Conservation (phyloP, 1,284 basidiomycete species). For the Cystobasidium sp. region DNA sequence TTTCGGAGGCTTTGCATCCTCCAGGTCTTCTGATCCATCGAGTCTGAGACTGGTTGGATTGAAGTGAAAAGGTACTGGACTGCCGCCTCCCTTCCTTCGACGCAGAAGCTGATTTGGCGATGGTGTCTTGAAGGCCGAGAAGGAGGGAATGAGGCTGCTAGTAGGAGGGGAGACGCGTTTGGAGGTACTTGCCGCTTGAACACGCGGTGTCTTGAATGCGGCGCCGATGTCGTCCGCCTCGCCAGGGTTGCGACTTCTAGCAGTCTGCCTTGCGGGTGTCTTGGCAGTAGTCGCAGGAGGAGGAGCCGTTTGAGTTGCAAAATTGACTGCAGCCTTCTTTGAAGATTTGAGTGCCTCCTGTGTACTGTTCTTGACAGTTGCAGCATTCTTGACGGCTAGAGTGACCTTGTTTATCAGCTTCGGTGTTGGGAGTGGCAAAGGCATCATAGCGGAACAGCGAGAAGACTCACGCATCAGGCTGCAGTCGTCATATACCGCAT, state of each 20-base stretch:
- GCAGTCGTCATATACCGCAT: slow-evolving; percentile 12
- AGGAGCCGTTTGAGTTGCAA: too few species aligned
- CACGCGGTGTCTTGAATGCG: neutral
- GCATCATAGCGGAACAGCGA: neutral
- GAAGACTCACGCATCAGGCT: slow-evolving; percentile 15
- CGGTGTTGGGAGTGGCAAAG: too few species aligned
- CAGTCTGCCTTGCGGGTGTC: slow-evolving; percentile 7
- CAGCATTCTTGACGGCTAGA: too few species aligned
- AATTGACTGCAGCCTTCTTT: too few species aligned
- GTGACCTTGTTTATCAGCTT: neutral
- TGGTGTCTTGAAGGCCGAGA: slow-evolving; percentile 38
- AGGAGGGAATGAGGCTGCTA: neutral
- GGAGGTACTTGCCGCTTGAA: neutral
- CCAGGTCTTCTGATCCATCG: slow-evolving; percentile 27
- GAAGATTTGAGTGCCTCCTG: too few species aligned
- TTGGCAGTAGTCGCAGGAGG: neutral
- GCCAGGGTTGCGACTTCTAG: too few species aligned
- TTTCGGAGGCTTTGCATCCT: neutral
- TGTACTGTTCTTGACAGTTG: too few species aligned
- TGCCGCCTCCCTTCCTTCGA: slow-evolving; percentile 26
- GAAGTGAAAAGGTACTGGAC: slow-evolving; percentile 27
- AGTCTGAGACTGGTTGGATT: slow-evolving; percentile 22
- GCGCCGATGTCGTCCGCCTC: neutral
- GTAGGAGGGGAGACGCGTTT: neutral
- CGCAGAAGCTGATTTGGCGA: slow-evolving; percentile 33